phyloP scores from a whole-genome alignment of 495 filamentous ascomycete genomes.

The Aspergillus homomorphus region DNA sequence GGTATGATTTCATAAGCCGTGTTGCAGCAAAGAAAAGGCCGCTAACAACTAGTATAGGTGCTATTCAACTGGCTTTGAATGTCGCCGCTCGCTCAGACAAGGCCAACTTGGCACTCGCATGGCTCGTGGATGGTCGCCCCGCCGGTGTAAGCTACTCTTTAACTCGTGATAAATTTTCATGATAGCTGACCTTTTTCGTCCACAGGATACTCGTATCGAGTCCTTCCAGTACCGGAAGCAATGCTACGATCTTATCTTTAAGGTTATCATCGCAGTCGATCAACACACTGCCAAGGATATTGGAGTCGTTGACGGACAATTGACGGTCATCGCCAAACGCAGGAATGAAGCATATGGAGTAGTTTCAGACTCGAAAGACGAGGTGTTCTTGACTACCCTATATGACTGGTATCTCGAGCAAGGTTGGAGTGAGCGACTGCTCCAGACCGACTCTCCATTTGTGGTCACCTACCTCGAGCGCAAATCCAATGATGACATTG shows the following conservation, averaged over 20 bases:
- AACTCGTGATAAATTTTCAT: constrained; percentile 1
- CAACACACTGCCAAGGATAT: constrained; percentile 59
- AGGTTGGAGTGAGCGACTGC: constrained; percentile 76
- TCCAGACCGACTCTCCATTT: constrained; percentile 76
- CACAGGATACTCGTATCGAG: constrained; percentile 62
- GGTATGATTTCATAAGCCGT: constrained; percentile 25
- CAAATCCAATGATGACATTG: constrained; percentile 61
- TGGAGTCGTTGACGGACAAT: constrained; percentile 72
- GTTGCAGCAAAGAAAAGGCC: neutral
- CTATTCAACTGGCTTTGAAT: constrained; percentile 80
- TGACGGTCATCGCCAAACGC: constrained; percentile 69
- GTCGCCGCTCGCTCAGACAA: constrained; percentile 81
- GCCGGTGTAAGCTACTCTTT: constrained; percentile 41
- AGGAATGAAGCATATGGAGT: constrained; percentile 82
- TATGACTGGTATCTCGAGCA: constrained; percentile 95
- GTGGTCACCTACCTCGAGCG: constrained; percentile 84
- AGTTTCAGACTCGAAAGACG: constrained; percentile 79
- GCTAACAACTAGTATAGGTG: constrained; percentile 49
- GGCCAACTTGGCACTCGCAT: constrained; percentile 75
- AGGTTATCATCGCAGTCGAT: constrained; percentile 74
- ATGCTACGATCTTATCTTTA: constrained; percentile 81
- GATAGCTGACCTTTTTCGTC: constrained; percentile 42
- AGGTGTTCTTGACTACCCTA: constrained; percentile 88
- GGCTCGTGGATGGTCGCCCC: constrained; percentile 63
- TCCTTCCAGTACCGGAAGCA: constrained; percentile 67